Percentiles rank a stretch among this genome's conserved stretches.
Conservation (phyloP, 2,329 filamentous ascomycete genomes). For the Nakataea oryzae region DNA sequence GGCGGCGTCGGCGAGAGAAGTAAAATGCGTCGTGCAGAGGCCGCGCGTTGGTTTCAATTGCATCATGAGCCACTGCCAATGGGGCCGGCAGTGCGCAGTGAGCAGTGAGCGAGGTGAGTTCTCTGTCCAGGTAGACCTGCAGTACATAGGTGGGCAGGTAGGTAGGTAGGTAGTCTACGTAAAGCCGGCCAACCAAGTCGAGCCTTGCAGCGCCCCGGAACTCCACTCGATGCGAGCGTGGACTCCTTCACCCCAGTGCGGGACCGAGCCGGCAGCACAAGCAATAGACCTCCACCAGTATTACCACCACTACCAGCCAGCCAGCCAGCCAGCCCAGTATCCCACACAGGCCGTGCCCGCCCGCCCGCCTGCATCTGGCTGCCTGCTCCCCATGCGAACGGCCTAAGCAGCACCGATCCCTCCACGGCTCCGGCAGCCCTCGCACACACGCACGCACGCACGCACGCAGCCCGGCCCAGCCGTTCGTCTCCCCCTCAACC, state of each 20-base stretch:
- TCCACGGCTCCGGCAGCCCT: background rate
- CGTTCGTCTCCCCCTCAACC: background rate
- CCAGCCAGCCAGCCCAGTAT: no score
- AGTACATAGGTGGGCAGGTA: background rate
- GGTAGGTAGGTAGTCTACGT: no score
- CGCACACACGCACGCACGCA: background rate
- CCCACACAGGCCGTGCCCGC: background rate
- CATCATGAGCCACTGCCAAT: no score
- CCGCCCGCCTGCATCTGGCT: background rate
- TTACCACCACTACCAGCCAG: background rate
- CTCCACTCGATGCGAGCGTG: background rate
- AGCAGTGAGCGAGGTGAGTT: no score
- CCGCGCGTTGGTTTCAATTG: no score
- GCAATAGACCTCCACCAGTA: background rate
- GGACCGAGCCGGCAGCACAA: background rate
- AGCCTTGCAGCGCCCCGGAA: background rate
- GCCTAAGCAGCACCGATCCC: background rate
- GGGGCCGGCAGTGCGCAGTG: background rate
- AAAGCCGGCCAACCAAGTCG: background rate
- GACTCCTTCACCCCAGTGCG: background rate
- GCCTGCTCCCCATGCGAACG: background rate
- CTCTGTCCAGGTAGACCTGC: no score
- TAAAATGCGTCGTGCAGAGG: background rate
- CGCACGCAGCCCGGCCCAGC: background rate
- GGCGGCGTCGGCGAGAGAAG: no score